Conservation (phyloP, 106 monocot genomes). For the Dendrobium huoshanense region DNA sequence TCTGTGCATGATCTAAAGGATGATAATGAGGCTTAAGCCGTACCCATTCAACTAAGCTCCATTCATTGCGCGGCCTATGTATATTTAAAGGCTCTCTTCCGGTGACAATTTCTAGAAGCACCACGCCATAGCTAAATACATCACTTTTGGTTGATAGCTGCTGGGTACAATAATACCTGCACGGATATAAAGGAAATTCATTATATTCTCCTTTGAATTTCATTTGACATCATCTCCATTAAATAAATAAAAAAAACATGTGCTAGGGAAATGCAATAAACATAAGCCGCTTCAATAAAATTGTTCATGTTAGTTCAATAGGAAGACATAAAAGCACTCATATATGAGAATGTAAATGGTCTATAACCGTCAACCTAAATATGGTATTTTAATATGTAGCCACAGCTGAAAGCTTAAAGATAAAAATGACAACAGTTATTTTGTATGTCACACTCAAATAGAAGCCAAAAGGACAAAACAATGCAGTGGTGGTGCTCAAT, state of each 20-base stretch:
- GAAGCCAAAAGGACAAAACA: too few relatives aligned
- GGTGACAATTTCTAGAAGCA: constrained; percentile 52
- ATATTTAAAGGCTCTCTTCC: constrained; percentile 53
- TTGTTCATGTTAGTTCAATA: too few relatives aligned
- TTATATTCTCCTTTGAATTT: background rate
- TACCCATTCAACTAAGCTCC: constrained; percentile 73
- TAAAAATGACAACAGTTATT: too few relatives aligned
- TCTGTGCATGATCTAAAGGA: too few relatives aligned
- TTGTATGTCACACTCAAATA: too few relatives aligned
- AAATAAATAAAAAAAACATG: background rate
- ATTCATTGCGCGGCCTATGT: constrained; percentile 41
- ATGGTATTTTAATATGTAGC: too few relatives aligned
- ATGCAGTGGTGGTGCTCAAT: too few relatives aligned
- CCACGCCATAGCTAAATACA: constrained; percentile 56
- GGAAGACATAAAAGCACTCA: too few relatives aligned
- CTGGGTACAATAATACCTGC: constrained; percentile 60
- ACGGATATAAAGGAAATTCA: background rate
- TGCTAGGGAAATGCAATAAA: background rate
- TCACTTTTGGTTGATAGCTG: constrained; percentile 50
- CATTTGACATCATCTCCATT: background rate
- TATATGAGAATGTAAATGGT: too few relatives aligned
- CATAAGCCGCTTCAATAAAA: too few relatives aligned
- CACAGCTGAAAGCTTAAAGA: too few relatives aligned
- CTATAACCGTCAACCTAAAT: too few relatives aligned
- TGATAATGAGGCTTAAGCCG: background rate